phyloP scores from a whole-genome alignment of 441 rosid species.

The Kokia cookei region DNA sequence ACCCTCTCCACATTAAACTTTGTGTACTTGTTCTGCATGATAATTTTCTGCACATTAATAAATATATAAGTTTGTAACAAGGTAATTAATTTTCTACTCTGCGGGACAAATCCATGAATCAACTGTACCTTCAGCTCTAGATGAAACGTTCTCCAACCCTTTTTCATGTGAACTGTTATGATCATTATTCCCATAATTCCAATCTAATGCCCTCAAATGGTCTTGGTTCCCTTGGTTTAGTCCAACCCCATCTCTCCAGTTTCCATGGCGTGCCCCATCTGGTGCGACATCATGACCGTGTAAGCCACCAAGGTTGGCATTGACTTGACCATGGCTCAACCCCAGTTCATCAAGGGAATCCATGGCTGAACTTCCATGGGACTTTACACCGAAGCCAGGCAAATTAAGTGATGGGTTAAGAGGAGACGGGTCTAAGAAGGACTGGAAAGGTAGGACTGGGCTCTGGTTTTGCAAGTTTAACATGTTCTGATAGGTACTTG shows the following conservation, averaged over 20 bases:
- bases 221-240: constrained; percentile 13
- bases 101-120: constrained; percentile 73
- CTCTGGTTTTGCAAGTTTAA: constrained; percentile 31
- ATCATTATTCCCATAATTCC: constrained; percentile 1
- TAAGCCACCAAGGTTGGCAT: constrained; percentile 20
- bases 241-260: constrained; percentile 21
- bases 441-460: constrained; percentile 39
- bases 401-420: constrained; percentile 19
- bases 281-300: constrained; percentile 5
- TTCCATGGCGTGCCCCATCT: not conserved
- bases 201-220: constrained; percentile 33
- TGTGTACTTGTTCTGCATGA: not conserved
- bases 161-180: constrained; percentile 25
- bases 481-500: constrained; percentile 18
- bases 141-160: constrained; percentile 37
- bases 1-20: not conserved
- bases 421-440: constrained; percentile 33
- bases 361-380: constrained; percentile 23
- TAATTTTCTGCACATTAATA: not conserved
- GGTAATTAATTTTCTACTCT: constrained; percentile 19
- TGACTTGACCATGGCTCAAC: constrained; percentile 20
- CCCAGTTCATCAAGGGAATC: constrained; percentile 31
- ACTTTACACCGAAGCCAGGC: constrained; percentile 25
- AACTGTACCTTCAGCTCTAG: constrained; percentile 51
- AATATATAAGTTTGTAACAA: not conserved